phyloP scores from a whole-genome alignment of 768 basidiomycete species.

The Rickenella mellea region DNA sequence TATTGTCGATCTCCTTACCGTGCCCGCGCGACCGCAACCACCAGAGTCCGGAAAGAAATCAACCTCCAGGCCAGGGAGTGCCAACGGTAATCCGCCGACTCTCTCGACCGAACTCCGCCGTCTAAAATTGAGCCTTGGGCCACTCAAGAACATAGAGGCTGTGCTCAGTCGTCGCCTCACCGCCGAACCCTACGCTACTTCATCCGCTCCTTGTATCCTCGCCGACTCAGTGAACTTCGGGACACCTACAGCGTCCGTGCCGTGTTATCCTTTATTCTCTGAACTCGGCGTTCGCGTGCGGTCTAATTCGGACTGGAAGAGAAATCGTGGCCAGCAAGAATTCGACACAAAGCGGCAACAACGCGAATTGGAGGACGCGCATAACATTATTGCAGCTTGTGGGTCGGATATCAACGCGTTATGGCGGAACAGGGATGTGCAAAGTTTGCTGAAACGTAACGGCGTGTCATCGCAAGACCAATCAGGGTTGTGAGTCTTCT shows the following conservation, averaged over 20 bases:
- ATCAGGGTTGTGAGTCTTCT: constrained; percentile 46
- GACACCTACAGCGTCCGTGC: constrained; percentile 1
- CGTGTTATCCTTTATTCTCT: not conserved
- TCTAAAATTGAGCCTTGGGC: constrained; percentile 40
- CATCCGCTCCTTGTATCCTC: not conserved
- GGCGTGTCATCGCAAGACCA: constrained; percentile 45
- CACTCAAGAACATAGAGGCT: constrained; percentile 46
- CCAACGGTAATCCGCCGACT: constrained; percentile 2
- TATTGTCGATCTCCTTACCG: constrained; percentile 31
- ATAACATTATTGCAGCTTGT: constrained; percentile 42
- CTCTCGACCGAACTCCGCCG: constrained; percentile 26
- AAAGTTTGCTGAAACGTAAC: constrained; percentile 28
- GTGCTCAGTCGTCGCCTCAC: constrained; percentile 35
- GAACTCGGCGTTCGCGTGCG: not conserved
- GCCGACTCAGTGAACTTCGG: not conserved
- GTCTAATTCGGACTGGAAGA: not conserved
- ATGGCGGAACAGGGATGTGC: constrained; percentile 41
- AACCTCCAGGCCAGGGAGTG: constrained; percentile 12
- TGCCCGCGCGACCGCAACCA: constrained; percentile 5
- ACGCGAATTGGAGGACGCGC: constrained; percentile 31
- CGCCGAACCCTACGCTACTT: constrained; percentile 10
- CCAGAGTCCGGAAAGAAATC: constrained; percentile 4
- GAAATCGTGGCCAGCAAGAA: not conserved
- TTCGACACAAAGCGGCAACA: not conserved
- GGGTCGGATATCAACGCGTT: constrained; percentile 42